These are phyloP conservation scores for Flaveria sonorensis DNA, from an alignment of 129 eudicot genomes.

Conservation along the genomic window DNA sequence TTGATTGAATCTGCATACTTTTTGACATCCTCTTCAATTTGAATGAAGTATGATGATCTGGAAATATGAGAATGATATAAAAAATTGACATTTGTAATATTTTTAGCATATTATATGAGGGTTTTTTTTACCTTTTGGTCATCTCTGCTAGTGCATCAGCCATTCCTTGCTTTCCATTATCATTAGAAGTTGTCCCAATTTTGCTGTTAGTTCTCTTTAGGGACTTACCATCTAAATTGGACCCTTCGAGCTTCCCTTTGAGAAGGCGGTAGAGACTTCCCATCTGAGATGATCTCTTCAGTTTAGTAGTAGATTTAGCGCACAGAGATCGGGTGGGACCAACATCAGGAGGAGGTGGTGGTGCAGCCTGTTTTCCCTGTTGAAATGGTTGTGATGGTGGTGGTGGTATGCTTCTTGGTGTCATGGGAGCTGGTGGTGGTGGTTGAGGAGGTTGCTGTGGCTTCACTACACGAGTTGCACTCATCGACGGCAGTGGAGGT, in stretches of 20 bases:
- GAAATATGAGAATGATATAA: slow-evolving; percentile 20
- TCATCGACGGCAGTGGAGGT: slow-evolving; percentile 30
- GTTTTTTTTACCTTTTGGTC: slow-evolving; percentile 67
- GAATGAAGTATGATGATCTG: slow-evolving; percentile 82
- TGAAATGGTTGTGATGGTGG: slow-evolving; percentile 41
- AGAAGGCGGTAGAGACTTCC: slow-evolving; percentile 70
- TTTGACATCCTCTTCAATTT: slow-evolving; percentile 86
- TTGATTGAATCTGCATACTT: slow-evolving; percentile 50
- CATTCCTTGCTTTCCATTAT: slow-evolving; percentile 72
- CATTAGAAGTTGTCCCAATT: slow-evolving; percentile 45
- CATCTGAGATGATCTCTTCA: slow-evolving; percentile 82
- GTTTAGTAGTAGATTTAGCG: slow-evolving; percentile 52
- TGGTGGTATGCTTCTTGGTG: slow-evolving; percentile 27
- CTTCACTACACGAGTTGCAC: neutral
- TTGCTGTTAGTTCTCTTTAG: slow-evolving; percentile 42
- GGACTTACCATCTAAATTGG: slow-evolving; percentile 47
- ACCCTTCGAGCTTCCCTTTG: slow-evolving; percentile 89
- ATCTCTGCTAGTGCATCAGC: slow-evolving; percentile 95
- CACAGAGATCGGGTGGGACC: slow-evolving; percentile 45
- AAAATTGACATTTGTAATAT: neutral
- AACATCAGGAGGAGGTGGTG: slow-evolving; percentile 69
- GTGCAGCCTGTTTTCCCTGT: slow-evolving; percentile 43
- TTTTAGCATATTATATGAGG: slow-evolving; percentile 19
- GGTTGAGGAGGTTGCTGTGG: neutral
- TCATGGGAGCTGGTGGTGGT: slow-evolving; percentile 24